Evolutionary conservation across 768 basidiomycete species (phyloP).

Genomic region (Pleurotus citrinopileatus): DNA sequence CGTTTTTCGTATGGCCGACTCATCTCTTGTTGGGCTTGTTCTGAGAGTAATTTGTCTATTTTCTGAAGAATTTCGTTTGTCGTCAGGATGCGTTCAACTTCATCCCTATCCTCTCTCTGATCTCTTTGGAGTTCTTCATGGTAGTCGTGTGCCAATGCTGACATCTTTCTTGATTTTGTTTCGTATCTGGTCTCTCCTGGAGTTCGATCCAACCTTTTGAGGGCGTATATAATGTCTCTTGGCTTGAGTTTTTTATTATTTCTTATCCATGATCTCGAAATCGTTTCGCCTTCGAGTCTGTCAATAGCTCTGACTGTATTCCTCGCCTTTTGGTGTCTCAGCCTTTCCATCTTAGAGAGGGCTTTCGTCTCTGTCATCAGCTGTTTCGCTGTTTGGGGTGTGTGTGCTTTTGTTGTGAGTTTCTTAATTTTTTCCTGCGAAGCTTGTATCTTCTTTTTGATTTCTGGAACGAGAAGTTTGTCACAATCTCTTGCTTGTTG

Average conservation of each 20-base stretch:
- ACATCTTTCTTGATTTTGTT: background rate
- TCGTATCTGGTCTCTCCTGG: background rate
- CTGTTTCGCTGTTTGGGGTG: background rate
- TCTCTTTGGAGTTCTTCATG: constrained; percentile 5
- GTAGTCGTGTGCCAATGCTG: background rate
- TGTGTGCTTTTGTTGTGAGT: background rate
- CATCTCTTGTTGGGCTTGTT: background rate
- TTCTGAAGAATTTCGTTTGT: background rate
- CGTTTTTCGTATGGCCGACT: constrained; percentile 3
- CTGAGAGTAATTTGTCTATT: background rate
- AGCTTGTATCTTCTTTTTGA: constrained; percentile 5
- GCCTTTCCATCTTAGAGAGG: constrained; percentile 5
- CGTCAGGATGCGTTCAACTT: background rate
- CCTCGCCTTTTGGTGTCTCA: constrained; percentile 8
- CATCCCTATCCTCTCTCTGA: background rate
- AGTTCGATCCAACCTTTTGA: background rate
- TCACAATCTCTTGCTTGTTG: constrained; percentile 9
- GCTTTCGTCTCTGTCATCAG: constrained; percentile 4
- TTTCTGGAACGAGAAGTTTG: constrained; percentile 11
- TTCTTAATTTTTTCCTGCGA: background rate
- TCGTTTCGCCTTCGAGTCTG: constrained; percentile 2
- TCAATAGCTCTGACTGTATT: constrained; percentile 3
- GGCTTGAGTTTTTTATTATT: background rate
- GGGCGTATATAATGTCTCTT: constrained; percentile 4
- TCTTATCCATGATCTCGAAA: background rate